Evolutionary conservation across 257 asterid species (phyloP), one percentile per base, ranked within the genome.

Genomic region (Solanum pennellii): DNA sequence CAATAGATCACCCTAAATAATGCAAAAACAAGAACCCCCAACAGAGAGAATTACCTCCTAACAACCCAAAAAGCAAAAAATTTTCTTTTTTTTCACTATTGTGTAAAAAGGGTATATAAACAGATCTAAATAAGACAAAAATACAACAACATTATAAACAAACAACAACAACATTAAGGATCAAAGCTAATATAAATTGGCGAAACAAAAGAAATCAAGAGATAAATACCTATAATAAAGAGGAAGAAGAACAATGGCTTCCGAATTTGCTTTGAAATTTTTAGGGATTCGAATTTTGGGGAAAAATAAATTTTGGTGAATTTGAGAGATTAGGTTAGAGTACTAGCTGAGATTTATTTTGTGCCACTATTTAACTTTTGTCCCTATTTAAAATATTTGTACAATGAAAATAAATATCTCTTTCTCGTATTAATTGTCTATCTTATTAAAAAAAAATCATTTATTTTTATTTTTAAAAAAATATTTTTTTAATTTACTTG

Each of bases 201-300:
- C 45, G 25, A 72, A 65, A 72, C 2, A 72, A 74, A 37, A 74
- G 18, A 74, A 74, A 73, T 9, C 41, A 69, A 69, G 75, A 65
- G 13, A 18, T 71, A 11, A 3, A 76, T 79, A n/a, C 84, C 62
- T 44, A 25, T 44, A 44, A 39, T 21, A 45, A 77, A 45, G 60
- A 42, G 35, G 37, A 77, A 44, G 62, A 77, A 15, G 10, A 79
- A 77, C 37, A 77, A 79, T 15, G 41, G 35, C 62, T 44, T 44
- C n/a, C 9, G 21, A 44, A 77, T 25, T 77, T 77, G 39, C 84
- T 77, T 77, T 44, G 77, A 45, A 56, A 56, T 14, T 13, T 77
- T 42, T 77, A 42, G 83, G 83, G 84, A 79, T 44, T 77, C 15
- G 15, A 44, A 79, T 45, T 76, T 79, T 25, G 41, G 84, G 84